Percentiles rank a stretch among this genome's conserved stretches.
phyloP scores from a whole-genome alignment of 2,329 filamentous ascomycete species.

The Triangularia verruculosa region DNA sequence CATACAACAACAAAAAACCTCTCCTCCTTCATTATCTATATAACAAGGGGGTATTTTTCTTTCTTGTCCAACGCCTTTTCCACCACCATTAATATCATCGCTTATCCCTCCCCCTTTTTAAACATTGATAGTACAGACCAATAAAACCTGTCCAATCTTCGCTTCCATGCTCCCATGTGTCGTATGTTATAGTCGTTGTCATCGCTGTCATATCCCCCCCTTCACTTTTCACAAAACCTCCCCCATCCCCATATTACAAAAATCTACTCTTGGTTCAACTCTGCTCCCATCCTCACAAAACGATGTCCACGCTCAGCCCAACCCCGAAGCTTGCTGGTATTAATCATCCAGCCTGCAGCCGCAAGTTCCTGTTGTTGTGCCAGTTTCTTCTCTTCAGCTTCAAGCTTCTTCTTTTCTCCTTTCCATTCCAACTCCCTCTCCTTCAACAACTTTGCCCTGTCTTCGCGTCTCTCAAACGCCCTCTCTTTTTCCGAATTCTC shows the following conservation, averaged over 20 bases:
- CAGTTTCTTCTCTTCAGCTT: too few relatives aligned
- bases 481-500: too few relatives aligned
- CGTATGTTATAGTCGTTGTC: background rate
- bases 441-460: too few relatives aligned
- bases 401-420: too few relatives aligned
- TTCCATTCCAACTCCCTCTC: too few relatives aligned
- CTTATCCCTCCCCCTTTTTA: background rate
- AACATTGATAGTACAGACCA: background rate
- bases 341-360: background rate
- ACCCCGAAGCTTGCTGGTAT: background rate
- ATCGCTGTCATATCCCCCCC: background rate
- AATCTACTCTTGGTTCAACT: background rate
- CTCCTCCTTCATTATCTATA: conserved; percentile 18
- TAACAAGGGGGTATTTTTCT: conserved; percentile 21
- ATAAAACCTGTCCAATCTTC: background rate
- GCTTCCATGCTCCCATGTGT: background rate
- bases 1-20: background rate
- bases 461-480: too few relatives aligned
- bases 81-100: conserved; percentile 9
- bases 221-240: background rate
- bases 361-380: background rate
- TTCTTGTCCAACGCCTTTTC: conserved; percentile 5
- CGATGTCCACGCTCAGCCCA: background rate
- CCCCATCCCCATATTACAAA: background rate
- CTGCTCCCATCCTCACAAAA: background rate